phyloP scores from a whole-genome alignment of 805 yeast species.

The Wickerhamiella domercqiae region DNA sequence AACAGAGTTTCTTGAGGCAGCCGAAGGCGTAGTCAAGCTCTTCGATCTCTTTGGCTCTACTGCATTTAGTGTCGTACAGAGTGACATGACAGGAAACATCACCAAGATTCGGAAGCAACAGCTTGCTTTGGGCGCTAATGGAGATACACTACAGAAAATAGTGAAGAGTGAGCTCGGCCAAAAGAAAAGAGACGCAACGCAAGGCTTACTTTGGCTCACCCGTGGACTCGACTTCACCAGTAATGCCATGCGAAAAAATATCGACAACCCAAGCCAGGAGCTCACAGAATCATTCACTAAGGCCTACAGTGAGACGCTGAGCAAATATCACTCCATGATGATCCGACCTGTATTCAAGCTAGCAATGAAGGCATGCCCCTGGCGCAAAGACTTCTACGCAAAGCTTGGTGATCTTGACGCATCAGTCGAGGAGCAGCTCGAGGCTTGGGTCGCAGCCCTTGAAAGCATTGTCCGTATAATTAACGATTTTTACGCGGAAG shows the following conservation, averaged over 20 bases:
- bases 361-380: constrained; percentile 93
- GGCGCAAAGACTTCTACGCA: constrained; percentile 67
- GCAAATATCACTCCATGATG: constrained; percentile 67
- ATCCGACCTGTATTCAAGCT: constrained; percentile 76
- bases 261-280: constrained; percentile 46
- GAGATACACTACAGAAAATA: constrained; percentile 62
- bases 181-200: constrained; percentile 65
- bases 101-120: constrained; percentile 55
- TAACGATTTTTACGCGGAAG: constrained; percentile 58
- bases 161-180: constrained; percentile 56
- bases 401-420: constrained; percentile 51
- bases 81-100: constrained; percentile 78
- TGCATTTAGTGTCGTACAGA: constrained; percentile 73
- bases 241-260: constrained; percentile 67
- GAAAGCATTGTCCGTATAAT: constrained; percentile 60
- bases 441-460: constrained; percentile 60
- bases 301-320: constrained; percentile 68
- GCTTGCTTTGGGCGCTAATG: constrained; percentile 27
- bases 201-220: constrained; percentile 75
- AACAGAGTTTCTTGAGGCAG: constrained; percentile 61
- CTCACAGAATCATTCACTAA: constrained; percentile 64
- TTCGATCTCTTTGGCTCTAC: constrained; percentile 72
- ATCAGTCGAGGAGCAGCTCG: constrained; percentile 49
- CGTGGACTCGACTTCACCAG: constrained; percentile 82
- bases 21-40: constrained; percentile 67